Evolutionary conservation across 83 land plant genomes (phyloP).

Genomic region (Diphasiastrum complanatum): DNA sequence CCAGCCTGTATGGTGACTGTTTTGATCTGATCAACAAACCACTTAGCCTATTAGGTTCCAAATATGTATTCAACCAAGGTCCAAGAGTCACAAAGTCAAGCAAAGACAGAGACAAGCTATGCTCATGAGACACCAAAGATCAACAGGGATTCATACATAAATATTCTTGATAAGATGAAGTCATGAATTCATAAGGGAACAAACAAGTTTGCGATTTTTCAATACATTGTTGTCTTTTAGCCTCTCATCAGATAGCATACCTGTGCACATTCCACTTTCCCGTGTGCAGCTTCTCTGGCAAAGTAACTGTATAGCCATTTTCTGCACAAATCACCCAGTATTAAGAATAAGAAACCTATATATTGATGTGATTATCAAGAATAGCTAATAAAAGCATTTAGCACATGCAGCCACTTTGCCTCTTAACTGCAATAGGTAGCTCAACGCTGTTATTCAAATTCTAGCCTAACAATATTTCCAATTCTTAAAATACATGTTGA

Average conservation of each 20-base stretch:
- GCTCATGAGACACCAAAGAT: slow-evolving; percentile 2
- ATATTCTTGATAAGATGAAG: not conserved
- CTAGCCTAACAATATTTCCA: no score
- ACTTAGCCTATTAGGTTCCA: no score
- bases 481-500: no score
- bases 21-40: slow-evolving; percentile 84
- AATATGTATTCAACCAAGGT: not conserved
- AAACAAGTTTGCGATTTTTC: not conserved
- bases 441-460: no score
- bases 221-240: not conserved
- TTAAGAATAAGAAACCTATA: no score
- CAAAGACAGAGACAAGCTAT: not conserved
- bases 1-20: slow-evolving; percentile 69
- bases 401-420: no score
- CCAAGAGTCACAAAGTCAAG: no score
- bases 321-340: no score
- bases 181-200: not conserved
- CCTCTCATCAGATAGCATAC: no score
- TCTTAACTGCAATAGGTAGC: no score
- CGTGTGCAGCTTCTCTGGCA: slow-evolving; percentile 4
- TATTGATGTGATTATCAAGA: no score
- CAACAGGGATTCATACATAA: not conserved
- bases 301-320: slow-evolving; percentile 12
- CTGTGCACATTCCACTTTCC: slow-evolving; percentile 19
- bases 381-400: no score